Conservation (phyloP, 1,284 basidiomycete species). For the Termitomyces sp. region DNA sequence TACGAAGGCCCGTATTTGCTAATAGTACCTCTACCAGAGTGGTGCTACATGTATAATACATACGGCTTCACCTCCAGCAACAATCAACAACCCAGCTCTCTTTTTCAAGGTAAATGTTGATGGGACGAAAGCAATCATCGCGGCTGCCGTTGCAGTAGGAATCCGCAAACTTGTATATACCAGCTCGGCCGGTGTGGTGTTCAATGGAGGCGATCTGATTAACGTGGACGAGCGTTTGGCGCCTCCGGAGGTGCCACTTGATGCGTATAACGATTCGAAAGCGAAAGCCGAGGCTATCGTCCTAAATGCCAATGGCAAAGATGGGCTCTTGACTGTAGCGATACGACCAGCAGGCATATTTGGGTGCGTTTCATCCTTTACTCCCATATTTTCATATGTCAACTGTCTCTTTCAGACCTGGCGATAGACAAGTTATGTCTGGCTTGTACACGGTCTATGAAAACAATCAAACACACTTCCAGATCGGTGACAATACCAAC, state of each 20-base stretch:
- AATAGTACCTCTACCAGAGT: constrained; percentile 41
- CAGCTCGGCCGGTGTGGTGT: constrained; percentile 90
- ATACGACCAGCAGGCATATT: constrained; percentile 96
- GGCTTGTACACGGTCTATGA: constrained; percentile 82
- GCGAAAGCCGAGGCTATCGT: constrained; percentile 85
- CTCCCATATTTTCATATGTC: not conserved
- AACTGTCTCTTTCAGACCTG: constrained; percentile 52
- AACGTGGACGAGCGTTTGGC: constrained; percentile 89
- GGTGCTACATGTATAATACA: constrained; percentile 89
- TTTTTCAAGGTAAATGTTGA: constrained; percentile 95
- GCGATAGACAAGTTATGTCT: constrained; percentile 84
- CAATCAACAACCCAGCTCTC: constrained; percentile 64
- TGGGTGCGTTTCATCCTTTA: constrained; percentile 50
- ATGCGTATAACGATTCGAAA: constrained; percentile 97
- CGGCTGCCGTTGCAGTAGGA: constrained; percentile 66
- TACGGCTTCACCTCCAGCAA: constrained; percentile 88
- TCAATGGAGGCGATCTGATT: constrained; percentile 78
- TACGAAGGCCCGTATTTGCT: constrained; percentile 9
- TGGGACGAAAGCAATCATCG: constrained; percentile 85
- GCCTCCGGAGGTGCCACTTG: constrained; percentile 72
- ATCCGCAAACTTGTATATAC: constrained; percentile 93
- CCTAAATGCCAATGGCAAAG: constrained; percentile 80
- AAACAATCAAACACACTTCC: constrained; percentile 84
- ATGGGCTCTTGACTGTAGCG: constrained; percentile 84
- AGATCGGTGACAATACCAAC: constrained; percentile 92